phyloP scores from a whole-genome alignment of 306 rosid genomes.

The Calophaca sinica region DNA sequence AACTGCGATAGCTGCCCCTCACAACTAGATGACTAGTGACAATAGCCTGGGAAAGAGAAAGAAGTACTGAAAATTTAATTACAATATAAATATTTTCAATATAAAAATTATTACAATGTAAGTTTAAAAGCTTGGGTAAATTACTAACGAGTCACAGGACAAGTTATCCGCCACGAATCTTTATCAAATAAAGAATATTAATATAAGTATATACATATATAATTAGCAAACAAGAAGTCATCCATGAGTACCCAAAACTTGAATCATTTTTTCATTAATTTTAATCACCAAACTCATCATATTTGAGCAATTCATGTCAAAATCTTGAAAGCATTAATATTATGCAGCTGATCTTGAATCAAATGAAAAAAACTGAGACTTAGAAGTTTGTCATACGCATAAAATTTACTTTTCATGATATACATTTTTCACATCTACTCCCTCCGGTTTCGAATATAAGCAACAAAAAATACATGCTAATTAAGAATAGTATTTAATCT shows the following conservation, averaged over 20 bases:
- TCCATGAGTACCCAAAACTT: slow-evolving; percentile 8
- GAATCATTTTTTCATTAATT: slow-evolving; percentile 28
- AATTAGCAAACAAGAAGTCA: slow-evolving; percentile 3
- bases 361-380: slow-evolving; percentile 29
- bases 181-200: slow-evolving; percentile 11
- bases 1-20: slow-evolving; percentile 96
- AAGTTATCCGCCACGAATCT: slow-evolving; percentile 11
- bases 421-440: slow-evolving; percentile 27
- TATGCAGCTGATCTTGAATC: background rate
- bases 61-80: slow-evolving; percentile 24
- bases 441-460: too few relatives aligned
- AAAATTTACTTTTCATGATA: slow-evolving; percentile 6
- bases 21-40: slow-evolving; percentile 96
- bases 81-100: slow-evolving; percentile 3
- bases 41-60: slow-evolving; percentile 75
- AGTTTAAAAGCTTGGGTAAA: slow-evolving; percentile 30
- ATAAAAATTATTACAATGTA: slow-evolving; percentile 17
- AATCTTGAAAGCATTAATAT: background rate
- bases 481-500: too few relatives aligned
- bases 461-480: too few relatives aligned
- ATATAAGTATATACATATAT: background rate
- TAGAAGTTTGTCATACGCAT: slow-evolving; percentile 20
- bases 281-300: slow-evolving; percentile 25
- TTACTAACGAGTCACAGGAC: slow-evolving; percentile 28
- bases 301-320: slow-evolving; percentile 27